These are phyloP conservation scores for Tricholoma furcatifolium DNA, from an alignment of 768 basidiomycete genomes.

Conservation along the genomic window DNA sequence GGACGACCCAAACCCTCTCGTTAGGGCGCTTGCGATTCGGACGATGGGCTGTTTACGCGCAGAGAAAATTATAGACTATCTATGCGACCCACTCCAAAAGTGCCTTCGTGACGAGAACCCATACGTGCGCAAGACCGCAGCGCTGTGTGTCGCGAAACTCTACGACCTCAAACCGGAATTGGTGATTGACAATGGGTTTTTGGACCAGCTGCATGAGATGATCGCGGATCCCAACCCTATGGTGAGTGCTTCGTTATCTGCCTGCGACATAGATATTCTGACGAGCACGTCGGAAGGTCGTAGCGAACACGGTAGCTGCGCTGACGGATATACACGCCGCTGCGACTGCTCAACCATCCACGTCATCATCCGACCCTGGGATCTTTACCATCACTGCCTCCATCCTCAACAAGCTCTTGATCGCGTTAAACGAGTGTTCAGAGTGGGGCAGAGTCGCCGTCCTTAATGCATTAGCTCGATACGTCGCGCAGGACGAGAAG, in stretches of 20 bases:
- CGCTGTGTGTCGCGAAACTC: slow-evolving; percentile 93
- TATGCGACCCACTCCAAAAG: slow-evolving; percentile 92
- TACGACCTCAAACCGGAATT: slow-evolving; percentile 97
- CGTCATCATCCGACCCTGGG: slow-evolving; percentile 57
- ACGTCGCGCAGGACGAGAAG: slow-evolving; percentile 81
- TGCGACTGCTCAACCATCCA: slow-evolving; percentile 55
- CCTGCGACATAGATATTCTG: neutral
- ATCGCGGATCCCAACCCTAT: slow-evolving; percentile 96
- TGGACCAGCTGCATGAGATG: slow-evolving; percentile 88
- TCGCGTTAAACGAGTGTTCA: slow-evolving; percentile 96
- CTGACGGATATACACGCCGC: slow-evolving; percentile 88
- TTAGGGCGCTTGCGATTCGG: slow-evolving; percentile 93
- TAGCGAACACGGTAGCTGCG: slow-evolving; percentile 94
- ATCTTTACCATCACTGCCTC: slow-evolving; percentile 81
- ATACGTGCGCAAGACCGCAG: slow-evolving; percentile 97
- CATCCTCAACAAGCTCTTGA: slow-evolving; percentile 85
- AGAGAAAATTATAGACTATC: slow-evolving; percentile 98
- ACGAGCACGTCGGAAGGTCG: slow-evolving; percentile 60
- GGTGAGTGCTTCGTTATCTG: slow-evolving; percentile 43
- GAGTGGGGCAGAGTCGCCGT: slow-evolving; percentile 99
- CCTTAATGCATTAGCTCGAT: slow-evolving; percentile 81
- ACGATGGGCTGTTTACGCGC: slow-evolving; percentile 98
- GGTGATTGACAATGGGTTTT: slow-evolving; percentile 92
- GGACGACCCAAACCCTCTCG: slow-evolving; percentile 94
- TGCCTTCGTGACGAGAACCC: slow-evolving; percentile 95